Base-by-base conservation (phyloP, 371 early-diverging fungal genomes). In the Zopfochytrium polystomum region DNA sequence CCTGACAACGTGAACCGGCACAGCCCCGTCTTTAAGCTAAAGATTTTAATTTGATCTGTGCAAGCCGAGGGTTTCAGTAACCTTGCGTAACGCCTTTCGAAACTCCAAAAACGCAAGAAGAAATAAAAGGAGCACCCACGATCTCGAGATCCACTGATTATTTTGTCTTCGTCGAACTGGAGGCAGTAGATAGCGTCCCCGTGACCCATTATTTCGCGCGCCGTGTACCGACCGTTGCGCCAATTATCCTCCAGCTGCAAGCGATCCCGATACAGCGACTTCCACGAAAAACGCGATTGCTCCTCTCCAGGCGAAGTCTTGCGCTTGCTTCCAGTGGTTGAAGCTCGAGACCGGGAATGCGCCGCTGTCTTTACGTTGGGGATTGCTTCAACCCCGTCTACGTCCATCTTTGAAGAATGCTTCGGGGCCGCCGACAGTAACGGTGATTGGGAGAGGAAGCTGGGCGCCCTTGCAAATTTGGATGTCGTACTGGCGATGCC, bases 141-240 rank as follows among this genome's bases (percentile, higher is more conserved):
- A 77, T 99, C 99, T 52, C 95, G 85, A 11, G 95, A 94, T 9
- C 98, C 97, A 0, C 92, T 90, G 18, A 95, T 84, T 33, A 97
- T 82, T 52, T 83, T 84, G 32, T 87, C 63, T 29, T 80, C 73
- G 67, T 93, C 92, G 67, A 89, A 90, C 67, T 93, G 97, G 25
- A 97, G 78, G 64, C 96, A 96, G 68, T 98, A 93, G 3, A 99
- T 90, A 54, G 92, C 85, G 63, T 96, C 96, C 9, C 55, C 54
- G 69, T 99, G 99, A 0, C 97, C 78, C 0, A 73, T 73, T 32
- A 90, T 80, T 11, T 77, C 73, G 27, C 78, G 73, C 15, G 80
- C 72, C 7, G 76, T 77, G 26, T 71, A 68, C 23, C 44, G 65
- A 2, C 90, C 91, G 13, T 63, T 56, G 7, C n/a, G 4, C 90